Evolutionary conservation across 2,329 filamentous ascomycete genomes (phyloP), one percentile per base, ranked within the genome.

Genomic region (Verticillium albo-atrum): DNA sequence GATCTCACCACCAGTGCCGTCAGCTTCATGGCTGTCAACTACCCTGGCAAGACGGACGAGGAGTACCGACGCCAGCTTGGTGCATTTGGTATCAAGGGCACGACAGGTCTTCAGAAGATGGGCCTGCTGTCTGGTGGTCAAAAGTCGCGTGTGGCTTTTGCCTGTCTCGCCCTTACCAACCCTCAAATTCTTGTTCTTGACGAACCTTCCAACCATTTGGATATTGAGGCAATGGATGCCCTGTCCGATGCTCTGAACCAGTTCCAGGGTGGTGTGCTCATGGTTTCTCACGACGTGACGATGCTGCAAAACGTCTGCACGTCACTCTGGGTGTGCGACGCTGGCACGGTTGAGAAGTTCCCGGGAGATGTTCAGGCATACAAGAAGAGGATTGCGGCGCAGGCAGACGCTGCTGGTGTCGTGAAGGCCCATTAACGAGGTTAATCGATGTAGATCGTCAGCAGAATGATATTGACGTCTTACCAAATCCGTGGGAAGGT

Each of bases 151-250:
- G 95, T 99, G 2, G 95, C 95, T 7, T 99, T 99, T 75, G 94
- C 95, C n/a, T 98, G 94, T 72, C 77, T 99, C 62, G 94, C 92
- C 1, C 80, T 99, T 65, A 91, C 88, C 55, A 97, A 98, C 75
- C 95, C 95, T 20, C 95, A 99, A 72, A 98, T 99, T 66, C 83
- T 99, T 54, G 94, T 99, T 62, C 90, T 99, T 56, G 95, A 99
- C 83, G 95, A 99, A 76, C 95, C 95, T 73, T 97, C 92, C 64
- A 99, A 99, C 80, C 95, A 99, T 76, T 81, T 99, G 68, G 95
- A 99, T 85, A 98, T 99, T 68, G 95, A 99, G 75, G 95, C 95
- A 64, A 97, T 99, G 95, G 95, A 99, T 74, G 94, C 95, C 12
- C 81, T 99, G 57, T 89, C 91, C 4, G 87, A 89, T 30, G 95